These are phyloP conservation scores for Aspergillus quadrilineatus DNA, from an alignment of 2,329 filamentous ascomycete species.

Conservation along the genomic window DNA sequence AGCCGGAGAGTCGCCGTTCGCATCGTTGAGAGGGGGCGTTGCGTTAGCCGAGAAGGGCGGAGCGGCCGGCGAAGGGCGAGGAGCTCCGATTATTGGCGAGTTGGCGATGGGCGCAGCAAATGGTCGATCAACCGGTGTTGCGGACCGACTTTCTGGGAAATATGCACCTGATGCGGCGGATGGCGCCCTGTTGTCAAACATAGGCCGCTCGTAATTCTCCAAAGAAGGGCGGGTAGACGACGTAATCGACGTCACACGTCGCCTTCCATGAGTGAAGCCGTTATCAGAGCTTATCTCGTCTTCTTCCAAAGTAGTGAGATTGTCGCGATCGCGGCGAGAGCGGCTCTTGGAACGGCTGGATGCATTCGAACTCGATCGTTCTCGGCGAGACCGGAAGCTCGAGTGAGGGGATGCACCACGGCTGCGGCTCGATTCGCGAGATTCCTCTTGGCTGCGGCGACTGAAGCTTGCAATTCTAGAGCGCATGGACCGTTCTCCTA, in stretches of 20 bases:
- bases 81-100: slow-evolving; percentile 40
- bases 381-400: slow-evolving; percentile 43
- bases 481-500: slow-evolving; percentile 30
- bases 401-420: slow-evolving; percentile 40
- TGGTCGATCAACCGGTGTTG: slow-evolving; percentile 34
- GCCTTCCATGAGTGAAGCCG: slow-evolving; percentile 27
- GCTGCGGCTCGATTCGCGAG: slow-evolving; percentile 36
- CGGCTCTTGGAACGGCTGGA: slow-evolving; percentile 57
- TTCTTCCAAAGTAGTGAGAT: slow-evolving; percentile 53
- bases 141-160: slow-evolving; percentile 41
- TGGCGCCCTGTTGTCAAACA: slow-evolving; percentile 35
- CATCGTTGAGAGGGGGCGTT: slow-evolving; percentile 53
- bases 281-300: slow-evolving; percentile 35
- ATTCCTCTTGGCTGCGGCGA: slow-evolving; percentile 35
- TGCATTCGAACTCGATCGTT: slow-evolving; percentile 57
- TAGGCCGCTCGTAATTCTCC: slow-evolving; percentile 29
- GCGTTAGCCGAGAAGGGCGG: slow-evolving; percentile 53
- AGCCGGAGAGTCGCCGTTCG: slow-evolving; percentile 41
- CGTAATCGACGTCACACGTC: slow-evolving; percentile 29
- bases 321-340: slow-evolving; percentile 54
- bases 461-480: slow-evolving; percentile 30
- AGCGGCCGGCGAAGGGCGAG: slow-evolving; percentile 47
- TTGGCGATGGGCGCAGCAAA: slow-evolving; percentile 28
- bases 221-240: slow-evolving; percentile 40
- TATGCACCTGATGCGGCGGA: slow-evolving; percentile 42